Conservation (phyloP, 106 monocot species). For the Apostasia shenzhenica region DNA sequence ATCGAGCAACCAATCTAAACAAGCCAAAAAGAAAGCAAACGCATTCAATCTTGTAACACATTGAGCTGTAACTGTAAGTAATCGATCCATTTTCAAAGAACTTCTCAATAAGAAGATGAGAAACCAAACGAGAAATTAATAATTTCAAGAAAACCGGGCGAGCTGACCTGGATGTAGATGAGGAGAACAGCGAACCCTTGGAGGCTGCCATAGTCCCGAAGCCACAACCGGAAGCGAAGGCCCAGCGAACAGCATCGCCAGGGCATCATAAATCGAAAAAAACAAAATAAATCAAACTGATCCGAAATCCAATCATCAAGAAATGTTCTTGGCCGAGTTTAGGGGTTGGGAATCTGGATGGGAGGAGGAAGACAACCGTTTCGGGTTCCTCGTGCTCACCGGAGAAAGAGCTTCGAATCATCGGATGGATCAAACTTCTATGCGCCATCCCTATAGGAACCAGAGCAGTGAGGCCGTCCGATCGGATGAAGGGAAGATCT, state of each 20-base stretch:
- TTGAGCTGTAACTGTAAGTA: not conserved
- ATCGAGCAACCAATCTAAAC: slow-evolving; percentile 77
- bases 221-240: slow-evolving; percentile 58
- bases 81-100: not conserved
- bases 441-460: too few species aligned
- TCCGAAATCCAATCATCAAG: not conserved
- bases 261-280: slow-evolving; percentile 11
- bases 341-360: not conserved
- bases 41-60: not conserved
- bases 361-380: not conserved
- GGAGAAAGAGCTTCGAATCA: too few species aligned
- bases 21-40: not conserved
- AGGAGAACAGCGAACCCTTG: slow-evolving; percentile 63
- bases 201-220: slow-evolving; percentile 69
- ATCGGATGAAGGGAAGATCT: too few species aligned
- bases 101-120: not conserved
- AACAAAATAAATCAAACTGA: not conserved
- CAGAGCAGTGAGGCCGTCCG: too few species aligned
- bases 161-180: slow-evolving; percentile 66
- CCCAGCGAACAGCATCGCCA: slow-evolving; percentile 26
- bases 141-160: not conserved
- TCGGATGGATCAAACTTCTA: too few species aligned
- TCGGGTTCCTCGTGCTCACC: not conserved
- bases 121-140: not conserved
- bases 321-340: not conserved